Percentiles rank a stretch among this genome's conserved stretches.
phyloP scores from a whole-genome alignment of 1,139 yeast species.

The Diutina ranongensis region DNA sequence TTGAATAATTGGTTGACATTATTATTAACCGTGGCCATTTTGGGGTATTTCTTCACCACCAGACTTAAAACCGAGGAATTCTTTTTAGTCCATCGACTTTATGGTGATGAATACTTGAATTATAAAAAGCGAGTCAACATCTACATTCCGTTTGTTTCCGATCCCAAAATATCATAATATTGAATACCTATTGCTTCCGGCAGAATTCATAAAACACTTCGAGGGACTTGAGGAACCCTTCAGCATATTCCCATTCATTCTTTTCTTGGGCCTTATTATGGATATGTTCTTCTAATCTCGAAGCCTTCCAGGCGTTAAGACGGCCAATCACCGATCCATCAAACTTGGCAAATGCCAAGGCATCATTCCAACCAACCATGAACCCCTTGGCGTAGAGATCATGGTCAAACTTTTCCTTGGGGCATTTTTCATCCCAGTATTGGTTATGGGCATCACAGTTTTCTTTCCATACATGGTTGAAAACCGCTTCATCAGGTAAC shows the following conservation, averaged over 20 bases:
- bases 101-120: neutral
- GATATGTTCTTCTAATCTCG: conserved; percentile 44
- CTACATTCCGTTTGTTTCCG: neutral
- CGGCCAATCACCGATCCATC: conserved; percentile 70
- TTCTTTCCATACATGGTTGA: conserved; percentile 27
- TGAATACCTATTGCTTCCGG: neutral
- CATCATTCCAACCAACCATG: conserved; percentile 62
- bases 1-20: neutral
- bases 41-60: neutral
- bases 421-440: conserved; percentile 60
- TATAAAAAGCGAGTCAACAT: neutral
- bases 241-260: conserved; percentile 79
- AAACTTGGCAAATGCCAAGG: conserved; percentile 44
- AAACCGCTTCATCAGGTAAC: conserved; percentile 29
- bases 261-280: conserved; percentile 41
- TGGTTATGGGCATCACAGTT: conserved; percentile 37
- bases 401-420: conserved; percentile 59
- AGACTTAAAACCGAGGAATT: neutral
- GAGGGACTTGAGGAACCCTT: conserved; percentile 60
- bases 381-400: conserved; percentile 75
- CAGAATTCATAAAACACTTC: conserved; percentile 8
- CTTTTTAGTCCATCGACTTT: neutral
- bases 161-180: neutral
- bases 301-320: conserved; percentile 49
- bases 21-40: neutral